Percentiles rank a stretch among this genome's conserved stretches.
These are phyloP conservation scores for Vitis rotundifolia DNA, from an alignment of 164 flowering plant species.

Conservation along the genomic window DNA sequence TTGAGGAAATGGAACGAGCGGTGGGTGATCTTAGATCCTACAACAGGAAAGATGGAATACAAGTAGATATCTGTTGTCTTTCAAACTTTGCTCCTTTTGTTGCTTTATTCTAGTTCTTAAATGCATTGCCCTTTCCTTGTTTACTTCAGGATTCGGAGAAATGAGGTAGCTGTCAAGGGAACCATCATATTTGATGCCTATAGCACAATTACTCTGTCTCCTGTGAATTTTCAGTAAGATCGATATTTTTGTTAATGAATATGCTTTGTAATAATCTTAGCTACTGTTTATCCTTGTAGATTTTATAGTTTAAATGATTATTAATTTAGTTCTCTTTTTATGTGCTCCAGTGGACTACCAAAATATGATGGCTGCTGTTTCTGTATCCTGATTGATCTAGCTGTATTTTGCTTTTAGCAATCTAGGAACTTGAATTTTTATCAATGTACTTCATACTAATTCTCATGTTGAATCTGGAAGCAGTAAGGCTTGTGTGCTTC, in stretches of 20 bases:
- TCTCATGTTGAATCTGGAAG: not conserved
- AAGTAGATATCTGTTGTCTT: slow-evolving; percentile 48
- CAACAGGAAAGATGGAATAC: slow-evolving; percentile 98
- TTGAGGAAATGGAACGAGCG: slow-evolving; percentile 97
- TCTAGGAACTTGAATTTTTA: not conserved
- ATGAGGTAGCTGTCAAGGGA: slow-evolving; percentile 84
- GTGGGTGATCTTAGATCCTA: slow-evolving; percentile 95
- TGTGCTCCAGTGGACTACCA: slow-evolving; percentile 80
- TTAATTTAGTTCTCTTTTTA: slow-evolving; percentile 14
- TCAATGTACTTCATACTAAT: too few species aligned
- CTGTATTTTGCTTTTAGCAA: not conserved
- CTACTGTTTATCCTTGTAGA: not conserved
- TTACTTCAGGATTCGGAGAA: slow-evolving; percentile 71
- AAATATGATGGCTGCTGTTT: slow-evolving; percentile 98
- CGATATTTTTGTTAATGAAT: not conserved
- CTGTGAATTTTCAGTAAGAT: slow-evolving; percentile 94
- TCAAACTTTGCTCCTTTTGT: not conserved
- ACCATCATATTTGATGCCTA: slow-evolving; percentile 78
- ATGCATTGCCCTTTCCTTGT: slow-evolving; percentile 6
- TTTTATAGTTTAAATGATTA: slow-evolving; percentile 5
- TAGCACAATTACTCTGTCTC: slow-evolving; percentile 84
- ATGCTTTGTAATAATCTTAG: not conserved
- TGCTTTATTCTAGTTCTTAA: not conserved
- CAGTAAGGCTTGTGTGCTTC: slow-evolving; percentile 19
- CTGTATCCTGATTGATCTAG: slow-evolving; percentile 67